Conservation (phyloP, 768 basidiomycete species). For the Ramaria sp. region DNA sequence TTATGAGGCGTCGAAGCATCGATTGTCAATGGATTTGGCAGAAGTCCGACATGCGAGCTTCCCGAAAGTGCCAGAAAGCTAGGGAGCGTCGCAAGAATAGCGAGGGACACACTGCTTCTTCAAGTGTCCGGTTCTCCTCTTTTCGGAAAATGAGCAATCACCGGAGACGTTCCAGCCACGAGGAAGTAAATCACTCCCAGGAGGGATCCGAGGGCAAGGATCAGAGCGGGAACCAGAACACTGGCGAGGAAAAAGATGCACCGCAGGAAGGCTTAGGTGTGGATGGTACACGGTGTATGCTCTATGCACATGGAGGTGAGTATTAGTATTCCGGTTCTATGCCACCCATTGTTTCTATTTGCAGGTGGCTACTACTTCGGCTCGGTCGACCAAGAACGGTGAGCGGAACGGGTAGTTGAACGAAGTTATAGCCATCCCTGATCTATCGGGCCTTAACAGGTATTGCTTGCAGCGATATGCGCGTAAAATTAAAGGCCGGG, state of each 20-base stretch:
- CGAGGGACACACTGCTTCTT: neutral
- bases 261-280: conserved; percentile 18
- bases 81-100: conserved; percentile 8
- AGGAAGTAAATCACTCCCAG: neutral
- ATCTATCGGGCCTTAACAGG: conserved; percentile 40
- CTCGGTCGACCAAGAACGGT: conserved; percentile 72
- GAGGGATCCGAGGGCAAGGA: conserved; percentile 13
- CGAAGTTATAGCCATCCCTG: conserved; percentile 20
- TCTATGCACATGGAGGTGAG: conserved; percentile 69
- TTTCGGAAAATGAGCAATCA: conserved; percentile 8
- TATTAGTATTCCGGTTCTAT: conserved; percentile 1
- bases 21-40: conserved; percentile 28
- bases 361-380: conserved; percentile 59
- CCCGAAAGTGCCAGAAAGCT: conserved; percentile 29
- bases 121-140: neutral
- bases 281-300: conserved; percentile 25
- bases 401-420: conserved; percentile 4
- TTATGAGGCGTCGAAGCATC: conserved; percentile 16
- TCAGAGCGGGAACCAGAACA: conserved; percentile 9
- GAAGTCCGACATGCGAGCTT: conserved; percentile 31
- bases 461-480: conserved; percentile 42
- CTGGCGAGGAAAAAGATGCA: neutral
- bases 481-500: conserved; percentile 85
- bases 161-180: neutral
- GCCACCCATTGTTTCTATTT: neutral